Base-by-base conservation (phyloP, 352 stramenopile species). In the Phytophthora europaea region DNA sequence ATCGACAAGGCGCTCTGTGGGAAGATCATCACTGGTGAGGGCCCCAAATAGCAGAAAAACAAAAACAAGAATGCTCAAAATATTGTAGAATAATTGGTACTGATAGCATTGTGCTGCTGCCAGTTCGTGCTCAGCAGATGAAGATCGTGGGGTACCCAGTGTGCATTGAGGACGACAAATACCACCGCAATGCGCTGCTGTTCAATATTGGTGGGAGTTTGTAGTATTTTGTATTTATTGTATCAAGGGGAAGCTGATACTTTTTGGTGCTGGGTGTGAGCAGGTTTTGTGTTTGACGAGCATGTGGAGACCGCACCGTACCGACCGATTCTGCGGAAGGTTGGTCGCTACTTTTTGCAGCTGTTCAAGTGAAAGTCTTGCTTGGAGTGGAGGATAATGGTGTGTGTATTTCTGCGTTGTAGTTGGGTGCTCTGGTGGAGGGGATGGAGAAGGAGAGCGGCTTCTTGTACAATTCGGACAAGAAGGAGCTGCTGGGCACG, bases 141-240 rank as follows among this genome's bases (percentile, higher is more conserved):
- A 95, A 93, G 76, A 95, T 97, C 59, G 87, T 97, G 15, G 89
- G 90, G 36, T 97, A 95, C 53, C 90, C 90, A 0, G 86, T 97
- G 26, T 97, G 86, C 71, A 97, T 97, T 33, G 89, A 95, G 65
- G 90, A 95, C 65, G 87, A 95, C 81, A 97, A 98, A 75, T 98
- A 98, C 78, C 79, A 95, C 57, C 90, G 92, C 63, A 96, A 96
- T 38, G 86, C 89, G 43, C 80, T 98, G 61, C 81, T 95, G 20
- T 98, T 97, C 72, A 98, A 97, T 70, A 94, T 98, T 59, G 88
- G 74, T 81, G 63, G 7, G 47, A 7, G 7, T 5, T 16, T 31
- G 13, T 34, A 31, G 18, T 65, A 20, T 34, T 55, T 9, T 58
- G 13, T 8, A 50, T 16, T 50, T 50, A 22, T 50, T 22, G 15